Evolutionary conservation across 805 yeast genomes (phyloP), one percentile per base, ranked within the genome.

Genomic region (Clavispora vitiphila): DNA sequence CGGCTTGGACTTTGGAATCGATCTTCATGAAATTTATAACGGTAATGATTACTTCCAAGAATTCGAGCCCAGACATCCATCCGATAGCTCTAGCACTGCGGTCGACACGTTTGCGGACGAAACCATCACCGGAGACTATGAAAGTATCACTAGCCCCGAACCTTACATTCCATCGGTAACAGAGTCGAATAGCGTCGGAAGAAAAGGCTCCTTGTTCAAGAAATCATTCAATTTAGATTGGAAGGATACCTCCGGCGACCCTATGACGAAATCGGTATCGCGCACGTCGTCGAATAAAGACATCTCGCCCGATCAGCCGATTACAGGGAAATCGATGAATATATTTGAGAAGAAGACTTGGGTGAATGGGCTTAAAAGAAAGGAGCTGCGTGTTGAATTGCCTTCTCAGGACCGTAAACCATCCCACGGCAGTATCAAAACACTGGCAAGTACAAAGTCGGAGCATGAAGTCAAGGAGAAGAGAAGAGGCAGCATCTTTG

Each of bases 11-110:
- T 65, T 65, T 41, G 73, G 73, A 8, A 65, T 85, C 41, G 93
- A 89, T 59, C 69, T 89, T 47, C 81, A 85, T 58, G 88, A 93
- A 9, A 85, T 83, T 35, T 87, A 81, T 67, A 83, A 83, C 64
- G 73, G 72, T 2, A 53, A 54, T 18, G 70, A 64, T 27, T 61
- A 51, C 42, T 15, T 29, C 20, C 40, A 55, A 7, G 38, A 53
- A 15, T 53, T 54, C 12, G 47, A 47, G 21, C 46, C 46, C n/a
- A 26, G 38, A 16, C 34, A 22, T 5, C 25, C 27, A 20, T 37
- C 50, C 2, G 44, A 39, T 9, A 24, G 37, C 4, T 49, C 51
- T 4, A 38, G 44, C 11, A 37, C 41, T 11, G 35, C 48, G 8
- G 43, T 46, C n/a, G 38, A 35, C n/a, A 40, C 37, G 5, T 37